Percentiles rank a stretch among this genome's conserved stretches.
Conservation (phyloP, 306 rosid species). For the Parietaria judaica region DNA sequence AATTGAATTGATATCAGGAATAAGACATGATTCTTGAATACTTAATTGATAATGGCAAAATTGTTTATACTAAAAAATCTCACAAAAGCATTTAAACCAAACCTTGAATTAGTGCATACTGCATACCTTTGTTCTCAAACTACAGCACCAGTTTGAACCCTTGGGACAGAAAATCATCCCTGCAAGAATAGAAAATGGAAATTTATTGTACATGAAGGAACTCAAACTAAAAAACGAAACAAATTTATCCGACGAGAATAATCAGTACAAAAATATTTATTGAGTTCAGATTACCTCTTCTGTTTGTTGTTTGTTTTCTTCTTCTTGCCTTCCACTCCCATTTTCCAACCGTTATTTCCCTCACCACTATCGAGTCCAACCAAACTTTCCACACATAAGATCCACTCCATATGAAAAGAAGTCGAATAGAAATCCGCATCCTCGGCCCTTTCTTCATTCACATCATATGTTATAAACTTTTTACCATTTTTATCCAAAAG, state of each 20-base stretch:
- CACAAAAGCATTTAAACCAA: too few species aligned
- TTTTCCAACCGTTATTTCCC: background rate
- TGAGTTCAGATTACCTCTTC: too few species aligned
- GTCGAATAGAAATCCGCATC: background rate
- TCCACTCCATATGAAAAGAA: background rate
- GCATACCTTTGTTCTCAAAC: too few species aligned
- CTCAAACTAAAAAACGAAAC: background rate
- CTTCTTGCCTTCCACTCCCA: too few species aligned
- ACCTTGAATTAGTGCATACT: background rate
- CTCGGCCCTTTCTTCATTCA: background rate
- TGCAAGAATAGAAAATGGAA: background rate
- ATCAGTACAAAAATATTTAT: too few species aligned
- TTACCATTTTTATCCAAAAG: background rate
- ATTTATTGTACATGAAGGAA: background rate
- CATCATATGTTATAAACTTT: background rate
- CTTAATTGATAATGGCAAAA: too few species aligned
- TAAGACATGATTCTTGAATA: too few species aligned
- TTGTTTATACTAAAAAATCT: too few species aligned
- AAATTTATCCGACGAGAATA: too few species aligned
- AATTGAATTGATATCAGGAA: too few species aligned
- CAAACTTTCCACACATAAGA: background rate
- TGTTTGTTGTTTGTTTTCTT: too few species aligned
- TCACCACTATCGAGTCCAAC: background rate
- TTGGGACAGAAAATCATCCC: constrained; percentile 36
- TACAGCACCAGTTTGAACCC: constrained; percentile 40